These are phyloP conservation scores for Aspergillus quadricinctus DNA, from an alignment of 2,329 filamentous ascomycete genomes.

Conservation along the genomic window DNA sequence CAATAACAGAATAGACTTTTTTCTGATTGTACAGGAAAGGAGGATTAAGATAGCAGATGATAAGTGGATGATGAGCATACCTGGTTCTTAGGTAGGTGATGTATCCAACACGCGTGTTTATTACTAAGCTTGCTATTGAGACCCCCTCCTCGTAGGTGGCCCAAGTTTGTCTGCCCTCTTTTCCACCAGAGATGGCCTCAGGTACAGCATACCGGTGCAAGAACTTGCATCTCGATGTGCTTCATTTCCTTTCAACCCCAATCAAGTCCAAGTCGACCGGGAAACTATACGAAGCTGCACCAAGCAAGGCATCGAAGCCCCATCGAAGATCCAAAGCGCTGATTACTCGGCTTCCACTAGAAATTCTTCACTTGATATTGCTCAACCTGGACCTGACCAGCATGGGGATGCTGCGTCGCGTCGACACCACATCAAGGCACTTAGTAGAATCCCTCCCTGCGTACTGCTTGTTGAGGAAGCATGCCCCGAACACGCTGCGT, in stretches of 20 bases:
- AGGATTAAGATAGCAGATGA: not conserved
- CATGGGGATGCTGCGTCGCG: slow-evolving; percentile 2
- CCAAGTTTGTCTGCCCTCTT: not conserved
- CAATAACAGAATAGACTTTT: no score
- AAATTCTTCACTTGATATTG: slow-evolving; percentile 3
- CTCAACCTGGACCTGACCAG: slow-evolving; percentile 3
- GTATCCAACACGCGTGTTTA: no score
- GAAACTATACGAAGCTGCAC: slow-evolving; percentile 2
- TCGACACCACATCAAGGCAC: not conserved
- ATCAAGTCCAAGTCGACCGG: not conserved
- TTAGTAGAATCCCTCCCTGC: slow-evolving; percentile 5
- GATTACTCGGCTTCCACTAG: not conserved
- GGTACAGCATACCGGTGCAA: not conserved
- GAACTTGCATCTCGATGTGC: not conserved
- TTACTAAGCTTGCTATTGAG: not conserved
- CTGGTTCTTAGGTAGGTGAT: not conserved
- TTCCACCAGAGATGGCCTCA: not conserved
- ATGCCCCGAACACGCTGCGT: not conserved
- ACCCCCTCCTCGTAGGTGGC: not conserved
- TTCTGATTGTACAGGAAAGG: no score
- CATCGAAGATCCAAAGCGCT: not conserved
- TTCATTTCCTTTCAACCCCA: not conserved
- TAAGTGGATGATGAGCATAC: not conserved
- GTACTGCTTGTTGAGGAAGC: slow-evolving; percentile 1
- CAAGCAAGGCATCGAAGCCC: not conserved